These are phyloP conservation scores for Vitis hybrid DNA, from an alignment of 177 flowering plant species.

Conservation along the genomic window DNA sequence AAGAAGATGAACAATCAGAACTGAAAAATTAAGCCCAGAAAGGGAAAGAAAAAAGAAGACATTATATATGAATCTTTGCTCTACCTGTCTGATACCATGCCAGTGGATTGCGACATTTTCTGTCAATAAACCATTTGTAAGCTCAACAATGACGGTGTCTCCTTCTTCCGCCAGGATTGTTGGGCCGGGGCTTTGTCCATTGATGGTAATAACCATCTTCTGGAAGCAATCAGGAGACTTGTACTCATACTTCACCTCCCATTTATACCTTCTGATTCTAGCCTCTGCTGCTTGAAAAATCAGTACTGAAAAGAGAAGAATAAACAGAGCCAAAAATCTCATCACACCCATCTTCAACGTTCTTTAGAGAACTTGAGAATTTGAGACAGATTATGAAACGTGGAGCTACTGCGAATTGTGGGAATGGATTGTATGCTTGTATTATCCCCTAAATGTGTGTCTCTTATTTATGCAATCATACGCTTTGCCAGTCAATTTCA, in stretches of 20 bases:
- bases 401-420: too few species aligned
- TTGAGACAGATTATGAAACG: background rate
- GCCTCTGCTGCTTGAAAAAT: constrained; percentile 34
- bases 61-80: background rate
- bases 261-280: constrained; percentile 45
- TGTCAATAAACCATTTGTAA: constrained; percentile 67
- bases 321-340: constrained; percentile 3
- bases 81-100: constrained; percentile 96
- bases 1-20: background rate
- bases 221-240: constrained; percentile 74
- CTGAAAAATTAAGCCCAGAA: background rate
- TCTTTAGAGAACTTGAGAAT: background rate
- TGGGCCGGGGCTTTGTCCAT: constrained; percentile 81
- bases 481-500: too few species aligned
- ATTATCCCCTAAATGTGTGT: too few species aligned
- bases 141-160: constrained; percentile 77
- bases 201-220: constrained; percentile 68
- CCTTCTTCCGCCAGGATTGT: constrained; percentile 65
- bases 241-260: constrained; percentile 80
- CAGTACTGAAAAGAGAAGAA: background rate
- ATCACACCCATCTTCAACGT: background rate
- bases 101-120: constrained; percentile 89
- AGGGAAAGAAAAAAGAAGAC: background rate
- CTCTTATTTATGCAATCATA: too few species aligned
- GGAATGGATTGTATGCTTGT: background rate